Percentiles rank a stretch among this genome's conserved stretches.
These are phyloP conservation scores for Hypoxylon sp. DNA, from an alignment of 2,329 filamentous ascomycete genomes.

Conservation along the genomic window DNA sequence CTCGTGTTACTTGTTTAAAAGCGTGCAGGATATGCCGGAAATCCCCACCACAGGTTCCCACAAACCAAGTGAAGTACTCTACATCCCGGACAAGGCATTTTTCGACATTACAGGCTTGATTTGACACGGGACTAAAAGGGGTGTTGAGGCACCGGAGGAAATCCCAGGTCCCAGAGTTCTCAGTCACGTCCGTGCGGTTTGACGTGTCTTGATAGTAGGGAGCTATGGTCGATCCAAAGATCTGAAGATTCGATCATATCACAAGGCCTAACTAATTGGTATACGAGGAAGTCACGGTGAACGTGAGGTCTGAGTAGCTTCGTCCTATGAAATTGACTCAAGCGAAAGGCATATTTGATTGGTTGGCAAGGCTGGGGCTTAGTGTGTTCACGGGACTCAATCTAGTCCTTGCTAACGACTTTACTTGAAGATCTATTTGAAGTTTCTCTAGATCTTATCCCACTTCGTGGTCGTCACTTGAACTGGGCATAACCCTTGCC, in stretches of 20 bases:
- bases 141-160: background rate
- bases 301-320: background rate
- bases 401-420: background rate
- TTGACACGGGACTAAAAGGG: background rate
- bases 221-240: background rate
- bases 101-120: background rate
- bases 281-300: background rate
- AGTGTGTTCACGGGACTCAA: background rate
- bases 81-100: background rate
- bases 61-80: background rate
- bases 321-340: background rate
- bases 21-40: background rate
- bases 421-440: background rate
- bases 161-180: background rate
- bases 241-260: background rate
- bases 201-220: background rate
- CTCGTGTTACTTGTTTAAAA: conserved; percentile 52
- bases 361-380: background rate
- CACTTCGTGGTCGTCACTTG: conserved; percentile 13
- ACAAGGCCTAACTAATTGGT: background rate
- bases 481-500: conserved; percentile 53
- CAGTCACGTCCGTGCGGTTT: background rate
- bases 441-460: background rate
- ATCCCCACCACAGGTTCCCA: background rate
- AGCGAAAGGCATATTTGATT: background rate